Evolutionary conservation across 2,329 filamentous ascomycete genomes (phyloP), one percentile per base, ranked within the genome.

Genomic region (Ascochyta rabiei): DNA sequence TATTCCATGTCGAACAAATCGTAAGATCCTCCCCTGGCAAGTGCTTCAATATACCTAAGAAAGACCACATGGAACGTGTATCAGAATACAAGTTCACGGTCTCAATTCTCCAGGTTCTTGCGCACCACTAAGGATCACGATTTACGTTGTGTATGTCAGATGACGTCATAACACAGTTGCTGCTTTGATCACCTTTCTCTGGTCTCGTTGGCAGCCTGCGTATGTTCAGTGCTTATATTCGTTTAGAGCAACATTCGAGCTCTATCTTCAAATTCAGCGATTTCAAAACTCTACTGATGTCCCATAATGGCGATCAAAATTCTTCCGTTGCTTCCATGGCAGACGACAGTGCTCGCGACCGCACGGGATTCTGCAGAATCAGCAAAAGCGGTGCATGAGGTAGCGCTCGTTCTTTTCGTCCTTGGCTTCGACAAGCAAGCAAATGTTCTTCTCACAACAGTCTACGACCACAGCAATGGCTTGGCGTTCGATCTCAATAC

Each of bases 281-380:
- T 8, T 9, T 28, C 24, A 2, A 9, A 10, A 10, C 9, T 40
- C 16, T 13, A 10, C 23, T 4, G 35, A 6, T 10, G 18, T 31
- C 3, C 13, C 12, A 24, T 12, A 19, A 59, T 53, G 44, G 12
- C 35, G 21, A 23, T 35, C n/a, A 31, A 13, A 18, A 4, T 31
- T 23, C 23, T 56, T 4, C 47, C 43, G 2, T 37, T 59, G 15
- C 34, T 56, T 30, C 44, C 52, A 28, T 52, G 48, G 43, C 34
- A 33, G 2, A 53, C 39, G 16, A 53, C 33, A 7, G 23, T 35
- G 2, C 48, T 59, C n/a, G 33, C 50, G 10, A 52, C 12, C 4
- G 19, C 34, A 35, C 35, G 38, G 2, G 33, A 42, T 7, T 41
- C 44, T 8, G 8, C 23, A 26, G 16, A 39, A 5, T 35, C 51